Evolutionary conservation across 768 basidiomycete genomes (phyloP), one percentile per base, ranked within the genome.

Genomic region (Lactarius tabidus): DNA sequence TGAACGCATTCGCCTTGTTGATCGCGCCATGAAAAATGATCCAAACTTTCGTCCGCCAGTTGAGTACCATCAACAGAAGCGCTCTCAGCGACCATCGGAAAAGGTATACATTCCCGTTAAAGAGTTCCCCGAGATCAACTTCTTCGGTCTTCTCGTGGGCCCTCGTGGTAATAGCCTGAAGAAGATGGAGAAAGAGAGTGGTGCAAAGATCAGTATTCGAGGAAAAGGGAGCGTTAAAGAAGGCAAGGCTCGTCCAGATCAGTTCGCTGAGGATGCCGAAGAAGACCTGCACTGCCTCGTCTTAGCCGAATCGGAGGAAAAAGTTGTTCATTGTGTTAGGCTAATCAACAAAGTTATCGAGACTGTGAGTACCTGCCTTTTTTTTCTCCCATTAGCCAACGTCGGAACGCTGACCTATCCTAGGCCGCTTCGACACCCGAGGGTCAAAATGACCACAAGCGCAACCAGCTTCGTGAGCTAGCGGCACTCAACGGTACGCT

Each of bases 61-160:
- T 62, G 97, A 99, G 76, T 96, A 98, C 74, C 91, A 93, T 68
- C 91, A 94, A 75, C 89, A 94, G 74, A 96, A 97, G 77, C 89
- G 94, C 36, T 92, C 91, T 48, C 91, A 92, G 65, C 86, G 94
- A 55, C 95, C 96, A 17, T 91, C 91, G 38, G 97, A 99, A 66
- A 98, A 98, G 78, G 97, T 99, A 67, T 99, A 98, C 75, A 98
- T 99, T 66, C 97, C 97, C 45, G 95, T 98, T 75, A 98, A 99
- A 76, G 97, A 99, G 78, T 99, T 99, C 71, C 97, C 97, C 1
- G 96, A 98, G 78, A 98, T 99, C 82, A 99, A 99, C 75, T 99
- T 98, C 80, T 98, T 99, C 72, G 97, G 97, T 71, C 81, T 99
- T 67, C 85, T 99, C 66, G 96, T 99, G 69, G 97, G 97, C 43